phyloP scores from a whole-genome alignment of 1,284 basidiomycete genomes.

The Anthracocystis panici-leucophaei region DNA sequence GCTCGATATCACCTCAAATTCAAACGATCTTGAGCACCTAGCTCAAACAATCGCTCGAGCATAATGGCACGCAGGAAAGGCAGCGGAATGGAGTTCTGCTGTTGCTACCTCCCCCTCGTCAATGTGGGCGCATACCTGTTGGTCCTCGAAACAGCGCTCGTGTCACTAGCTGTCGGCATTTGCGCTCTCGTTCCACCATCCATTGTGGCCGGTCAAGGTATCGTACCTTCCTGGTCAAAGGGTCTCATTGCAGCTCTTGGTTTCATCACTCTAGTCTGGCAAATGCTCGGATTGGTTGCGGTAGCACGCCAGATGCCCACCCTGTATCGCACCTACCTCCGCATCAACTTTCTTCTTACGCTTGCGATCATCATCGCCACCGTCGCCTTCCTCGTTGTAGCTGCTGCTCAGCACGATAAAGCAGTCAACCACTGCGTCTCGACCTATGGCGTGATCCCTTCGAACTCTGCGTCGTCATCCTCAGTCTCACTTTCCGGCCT shows the following conservation, averaged over 20 bases:
- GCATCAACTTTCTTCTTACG: conserved; percentile 63
- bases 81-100: conserved; percentile 63
- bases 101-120: conserved; percentile 65
- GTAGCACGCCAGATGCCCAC: conserved; percentile 53
- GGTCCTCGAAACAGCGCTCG: conserved; percentile 59
- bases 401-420: conserved; percentile 53
- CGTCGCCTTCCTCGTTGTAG: conserved; percentile 59
- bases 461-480: conserved; percentile 19
- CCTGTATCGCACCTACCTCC: conserved; percentile 63
- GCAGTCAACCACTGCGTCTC: conserved; percentile 51
- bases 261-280: conserved; percentile 62
- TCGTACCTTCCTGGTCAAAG: conserved; percentile 63
- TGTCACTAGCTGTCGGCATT: conserved; percentile 58
- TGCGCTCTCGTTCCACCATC: conserved; percentile 60
- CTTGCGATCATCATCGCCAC: conserved; percentile 53
- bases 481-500: conserved; percentile 18
- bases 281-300: conserved; percentile 58
- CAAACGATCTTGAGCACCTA: background rate
- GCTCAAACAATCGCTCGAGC: background rate
- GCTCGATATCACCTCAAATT: background rate
- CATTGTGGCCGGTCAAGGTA: conserved; percentile 62
- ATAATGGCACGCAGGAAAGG: conserved; percentile 30
- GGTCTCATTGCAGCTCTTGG: conserved; percentile 59
- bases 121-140: conserved; percentile 66
- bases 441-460: conserved; percentile 46